A percentile compares a stretch with the other conserved stretches of the same genome.
Conservation (phyloP, 2,329 filamentous ascomycete species). For the Rhynchosporium secalis region DNA sequence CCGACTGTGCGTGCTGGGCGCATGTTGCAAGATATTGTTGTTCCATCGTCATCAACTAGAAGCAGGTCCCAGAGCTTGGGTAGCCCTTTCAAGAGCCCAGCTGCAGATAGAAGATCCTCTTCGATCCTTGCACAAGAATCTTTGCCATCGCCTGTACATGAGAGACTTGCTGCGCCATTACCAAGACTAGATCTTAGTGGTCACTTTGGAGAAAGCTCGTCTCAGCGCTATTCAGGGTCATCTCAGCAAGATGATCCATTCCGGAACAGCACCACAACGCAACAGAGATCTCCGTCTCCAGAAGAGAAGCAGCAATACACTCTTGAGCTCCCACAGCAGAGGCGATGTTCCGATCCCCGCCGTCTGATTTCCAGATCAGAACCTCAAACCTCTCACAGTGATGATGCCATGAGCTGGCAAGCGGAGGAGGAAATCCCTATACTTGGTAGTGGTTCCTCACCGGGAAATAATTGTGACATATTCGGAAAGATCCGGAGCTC, state of each 20-base stretch:
- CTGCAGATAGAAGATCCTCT: constrained; percentile 30
- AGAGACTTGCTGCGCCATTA: constrained; percentile 24
- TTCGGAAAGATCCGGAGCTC: neutral
- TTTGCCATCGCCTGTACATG: constrained; percentile 24
- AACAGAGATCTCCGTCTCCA: constrained; percentile 27
- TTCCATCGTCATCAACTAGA: constrained; percentile 37
- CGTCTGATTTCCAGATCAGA: constrained; percentile 20
- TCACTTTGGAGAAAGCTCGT: constrained; percentile 25
- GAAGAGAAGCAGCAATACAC: constrained; percentile 33
- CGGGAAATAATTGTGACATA: constrained; percentile 13
- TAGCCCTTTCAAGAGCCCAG: constrained; percentile 40
- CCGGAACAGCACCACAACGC: constrained; percentile 17
- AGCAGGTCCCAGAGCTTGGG: constrained; percentile 38
- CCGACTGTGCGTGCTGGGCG: constrained; percentile 38
- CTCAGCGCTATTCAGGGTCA: constrained; percentile 18
- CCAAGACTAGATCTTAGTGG: constrained; percentile 30
- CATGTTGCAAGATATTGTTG: constrained; percentile 38
- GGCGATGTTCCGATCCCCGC: constrained; percentile 23
- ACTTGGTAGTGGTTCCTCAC: constrained; percentile 11
- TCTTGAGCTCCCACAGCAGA: constrained; percentile 27
- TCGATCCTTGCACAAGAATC: constrained; percentile 28
- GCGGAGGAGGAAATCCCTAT: constrained; percentile 29
- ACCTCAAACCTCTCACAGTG: constrained; percentile 23
- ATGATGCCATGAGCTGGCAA: constrained; percentile 38
- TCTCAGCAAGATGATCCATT: constrained; percentile 35